phyloP scores from a whole-genome alignment of 2,329 filamentous ascomycete species.

The Xylaria arbuscula region DNA sequence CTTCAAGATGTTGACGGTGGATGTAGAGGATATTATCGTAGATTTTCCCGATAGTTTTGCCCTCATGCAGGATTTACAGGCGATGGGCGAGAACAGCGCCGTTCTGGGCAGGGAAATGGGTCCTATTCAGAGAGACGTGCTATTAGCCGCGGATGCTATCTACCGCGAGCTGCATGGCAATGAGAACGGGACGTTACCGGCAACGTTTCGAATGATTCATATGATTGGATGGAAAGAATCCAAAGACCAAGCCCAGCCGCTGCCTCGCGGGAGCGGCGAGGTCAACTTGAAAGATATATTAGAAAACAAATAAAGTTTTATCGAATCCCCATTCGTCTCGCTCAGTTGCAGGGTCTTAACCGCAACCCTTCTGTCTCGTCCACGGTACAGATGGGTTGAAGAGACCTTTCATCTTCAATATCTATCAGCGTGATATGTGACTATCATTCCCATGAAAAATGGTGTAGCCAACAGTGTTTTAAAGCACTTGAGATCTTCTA shows the following conservation, averaged over 20 bases:
- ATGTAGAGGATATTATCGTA: constrained; percentile 96
- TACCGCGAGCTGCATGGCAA: constrained; percentile 90
- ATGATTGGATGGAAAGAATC: constrained; percentile 99
- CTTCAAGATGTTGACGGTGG: constrained; percentile 95
- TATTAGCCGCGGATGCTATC: constrained; percentile 88
- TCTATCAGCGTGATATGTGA: not conserved
- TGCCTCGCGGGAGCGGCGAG: constrained; percentile 85
- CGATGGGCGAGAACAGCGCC: constrained; percentile 96
- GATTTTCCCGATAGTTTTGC: constrained; percentile 92
- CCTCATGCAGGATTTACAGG: constrained; percentile 92
- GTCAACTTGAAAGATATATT: constrained; percentile 87
- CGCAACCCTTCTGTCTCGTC: not conserved
- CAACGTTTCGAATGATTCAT: constrained; percentile 94
- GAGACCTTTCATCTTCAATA: not conserved
- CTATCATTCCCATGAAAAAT: not conserved
- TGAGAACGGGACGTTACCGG: constrained; percentile 79
- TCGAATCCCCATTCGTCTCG: not conserved
- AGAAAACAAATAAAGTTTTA: constrained; percentile 56
- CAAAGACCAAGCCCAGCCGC: constrained; percentile 79
- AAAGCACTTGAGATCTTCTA: not conserved
- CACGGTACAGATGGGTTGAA: not conserved
- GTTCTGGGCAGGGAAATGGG: constrained; percentile 86
- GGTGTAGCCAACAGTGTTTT: not conserved
- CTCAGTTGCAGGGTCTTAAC: not conserved
- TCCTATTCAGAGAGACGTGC: constrained; percentile 80